A percentile compares a stretch with the other conserved stretches of the same genome.
Evolutionary conservation across 106 monocot species (phyloP).

Genomic region (Acanthochlamys bracteata): DNA sequence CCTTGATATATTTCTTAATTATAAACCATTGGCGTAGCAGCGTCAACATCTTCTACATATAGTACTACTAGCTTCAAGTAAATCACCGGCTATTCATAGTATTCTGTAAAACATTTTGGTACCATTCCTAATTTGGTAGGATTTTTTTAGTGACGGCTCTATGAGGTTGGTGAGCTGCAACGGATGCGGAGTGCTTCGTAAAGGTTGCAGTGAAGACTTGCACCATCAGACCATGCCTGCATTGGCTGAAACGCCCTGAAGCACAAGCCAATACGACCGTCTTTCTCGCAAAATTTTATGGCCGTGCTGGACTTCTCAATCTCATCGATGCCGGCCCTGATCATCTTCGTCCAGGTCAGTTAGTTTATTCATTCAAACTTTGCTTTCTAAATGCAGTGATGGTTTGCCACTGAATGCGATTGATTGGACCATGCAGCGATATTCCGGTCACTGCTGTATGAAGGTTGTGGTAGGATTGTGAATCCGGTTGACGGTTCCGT

Average conservation of each 20-base stretch:
- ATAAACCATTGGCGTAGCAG: no score
- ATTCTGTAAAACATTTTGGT: no score
- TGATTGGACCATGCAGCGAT: not conserved
- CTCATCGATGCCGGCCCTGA: slow-evolving; percentile 2
- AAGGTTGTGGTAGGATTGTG: slow-evolving; percentile 6
- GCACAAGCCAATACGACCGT: slow-evolving; percentile 5
- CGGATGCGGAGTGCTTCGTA: slow-evolving; percentile 5
- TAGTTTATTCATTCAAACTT: not conserved
- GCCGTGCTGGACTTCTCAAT: slow-evolving; percentile 10
- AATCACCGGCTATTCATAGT: no score
- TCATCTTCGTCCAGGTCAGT: slow-evolving; percentile 4
- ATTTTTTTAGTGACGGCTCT: no score
- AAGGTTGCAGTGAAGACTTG: slow-evolving; percentile 3
- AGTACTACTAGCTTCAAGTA: no score
- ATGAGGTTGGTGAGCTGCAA: not conserved
- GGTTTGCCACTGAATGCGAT: not conserved
- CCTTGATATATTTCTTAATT: no score
- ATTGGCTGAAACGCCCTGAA: slow-evolving; percentile 4
- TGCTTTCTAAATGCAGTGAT: no score
- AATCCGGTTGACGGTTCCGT: slow-evolving; percentile 8
- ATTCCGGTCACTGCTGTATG: slow-evolving; percentile 8
- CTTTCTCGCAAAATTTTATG: slow-evolving; percentile 12
- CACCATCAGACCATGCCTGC: slow-evolving; percentile 1
- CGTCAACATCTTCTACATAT: no score
- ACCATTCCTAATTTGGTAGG: no score